These are phyloP conservation scores for Phytophthora lateralis DNA, from an alignment of 352 stramenopile species.

Conservation along the genomic window DNA sequence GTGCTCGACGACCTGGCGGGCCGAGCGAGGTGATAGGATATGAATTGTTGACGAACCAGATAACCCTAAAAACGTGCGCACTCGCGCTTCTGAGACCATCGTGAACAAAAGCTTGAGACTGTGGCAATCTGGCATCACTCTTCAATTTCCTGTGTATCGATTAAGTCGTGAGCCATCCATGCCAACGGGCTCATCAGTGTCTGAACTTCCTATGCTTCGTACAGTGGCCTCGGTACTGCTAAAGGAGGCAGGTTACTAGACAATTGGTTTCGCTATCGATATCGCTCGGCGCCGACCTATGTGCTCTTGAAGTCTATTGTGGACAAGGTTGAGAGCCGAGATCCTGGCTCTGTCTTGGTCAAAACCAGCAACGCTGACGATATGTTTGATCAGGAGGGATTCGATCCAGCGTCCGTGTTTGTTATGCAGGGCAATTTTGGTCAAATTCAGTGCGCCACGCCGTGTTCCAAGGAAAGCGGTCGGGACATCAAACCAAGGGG, in stretches of 20 bases:
- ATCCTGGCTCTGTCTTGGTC: slow-evolving; percentile 44
- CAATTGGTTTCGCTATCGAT: slow-evolving; percentile 40
- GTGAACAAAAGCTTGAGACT: no score
- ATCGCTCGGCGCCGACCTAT: slow-evolving; percentile 52
- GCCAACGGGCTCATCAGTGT: background rate
- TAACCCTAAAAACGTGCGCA: background rate
- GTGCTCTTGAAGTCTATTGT: slow-evolving; percentile 41
- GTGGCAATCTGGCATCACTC: background rate
- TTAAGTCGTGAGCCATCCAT: background rate
- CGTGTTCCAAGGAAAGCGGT: slow-evolving; percentile 43
- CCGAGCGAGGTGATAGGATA: background rate
- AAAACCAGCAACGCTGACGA: slow-evolving; percentile 63
- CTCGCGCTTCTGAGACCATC: background rate
- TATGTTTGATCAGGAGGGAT: slow-evolving; percentile 68
- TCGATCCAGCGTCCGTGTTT: slow-evolving; percentile 48
- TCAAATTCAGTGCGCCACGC: slow-evolving; percentile 46
- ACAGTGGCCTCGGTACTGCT: background rate
- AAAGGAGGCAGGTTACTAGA: background rate
- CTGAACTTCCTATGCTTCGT: background rate
- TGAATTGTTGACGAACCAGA: background rate
- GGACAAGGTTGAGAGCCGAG: slow-evolving; percentile 26
- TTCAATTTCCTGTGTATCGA: background rate
- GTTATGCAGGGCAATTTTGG: slow-evolving; percentile 64
- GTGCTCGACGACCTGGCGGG: no score
- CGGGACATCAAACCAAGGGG: slow-evolving; percentile 40